phyloP scores from a whole-genome alignment of 2,329 filamentous ascomycete genomes.

The Hirsutella minnesotensis region DNA sequence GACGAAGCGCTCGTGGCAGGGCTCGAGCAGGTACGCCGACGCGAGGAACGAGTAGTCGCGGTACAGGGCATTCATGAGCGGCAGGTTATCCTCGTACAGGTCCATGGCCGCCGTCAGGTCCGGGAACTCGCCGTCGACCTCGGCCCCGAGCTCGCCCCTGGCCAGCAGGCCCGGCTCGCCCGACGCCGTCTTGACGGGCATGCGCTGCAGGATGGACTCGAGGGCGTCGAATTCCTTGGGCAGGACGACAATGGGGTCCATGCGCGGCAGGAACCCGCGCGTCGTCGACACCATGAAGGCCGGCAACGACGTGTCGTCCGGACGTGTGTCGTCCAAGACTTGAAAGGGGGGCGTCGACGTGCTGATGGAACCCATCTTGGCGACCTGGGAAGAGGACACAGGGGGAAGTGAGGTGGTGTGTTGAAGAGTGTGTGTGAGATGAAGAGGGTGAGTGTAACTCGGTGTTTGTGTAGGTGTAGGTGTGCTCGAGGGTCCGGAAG shows the following conservation, averaged over 20 bases:
- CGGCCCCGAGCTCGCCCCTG: conserved; percentile 58
- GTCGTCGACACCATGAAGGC: conserved; percentile 72
- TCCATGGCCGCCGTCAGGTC: conserved; percentile 66
- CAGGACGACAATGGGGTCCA: conserved; percentile 49
- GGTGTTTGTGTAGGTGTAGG: not conserved
- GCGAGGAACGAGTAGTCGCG: conserved; percentile 87
- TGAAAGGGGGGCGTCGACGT: conserved; percentile 31
- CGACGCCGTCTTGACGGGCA: conserved; percentile 66
- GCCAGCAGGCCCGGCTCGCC: conserved; percentile 71
- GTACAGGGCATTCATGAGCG: conserved; percentile 75
- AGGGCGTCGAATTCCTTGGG: conserved; percentile 64
- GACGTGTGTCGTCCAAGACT: conserved; percentile 51
- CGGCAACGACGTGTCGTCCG: conserved; percentile 50
- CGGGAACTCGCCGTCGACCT: conserved; percentile 62
- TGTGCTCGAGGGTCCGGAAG: not conserved
- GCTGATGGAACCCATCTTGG: conserved; percentile 28
- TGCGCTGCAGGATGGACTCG: conserved; percentile 59
- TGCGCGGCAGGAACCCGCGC: conserved; percentile 62
- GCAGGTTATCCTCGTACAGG: conserved; percentile 60
- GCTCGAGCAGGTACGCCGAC: conserved; percentile 82
- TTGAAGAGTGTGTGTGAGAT: not conserved
- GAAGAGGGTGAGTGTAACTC: not conserved
- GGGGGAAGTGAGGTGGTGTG: not conserved
- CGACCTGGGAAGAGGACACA: not conserved
- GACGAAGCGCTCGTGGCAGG: conserved; percentile 66